Base-by-base conservation (phyloP, 306 rosid species). In the Pyrus bretschneideri region DNA sequence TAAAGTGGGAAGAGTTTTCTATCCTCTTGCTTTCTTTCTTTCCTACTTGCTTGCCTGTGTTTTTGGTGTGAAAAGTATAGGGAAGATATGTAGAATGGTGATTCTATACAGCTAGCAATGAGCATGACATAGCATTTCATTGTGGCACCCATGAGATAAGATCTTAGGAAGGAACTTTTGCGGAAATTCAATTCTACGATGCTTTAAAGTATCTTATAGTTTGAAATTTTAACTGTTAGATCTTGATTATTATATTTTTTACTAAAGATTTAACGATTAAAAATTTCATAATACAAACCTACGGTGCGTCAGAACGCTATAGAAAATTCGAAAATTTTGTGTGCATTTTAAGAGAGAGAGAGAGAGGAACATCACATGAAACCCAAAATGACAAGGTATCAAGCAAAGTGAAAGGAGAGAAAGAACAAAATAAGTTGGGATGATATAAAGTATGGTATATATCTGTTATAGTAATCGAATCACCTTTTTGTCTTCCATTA, bases 361-460 rank as follows among this genome's bases (percentile, higher is more conserved):
- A 17, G 63, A 25, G 31, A 9, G 66, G 51, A 2, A 60, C 61
- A 49, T 70, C 66, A 72, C 67, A 72, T 65, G 73, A 57, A 45
- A n/a, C 27, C 63, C 57, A 67, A 71, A 60, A 75, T 12, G 63
- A 4, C 11, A 61, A 57, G 70, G 72, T 21, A 78, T 59, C 83
- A 76, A 72, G 30, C 38, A 67, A 79, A 83, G 83, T 60, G 69
- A 40, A 49, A 66, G 30, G n/a, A 21, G 65, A 58, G 23, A 9
- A 51, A 22, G 17, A 71, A 73, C 65, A 73, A 46, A 79, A 60
- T 55, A 73, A 76, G 40, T 46, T 49, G 79, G 61, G 49, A 60
- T 66, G 27, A 46, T 29, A 33, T 61, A 74, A 70, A 22, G 40
- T 15, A 52, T 69, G 42, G 52, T 68, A 15, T 68, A 15, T 81